Evolutionary conservation across 768 basidiomycete genomes (phyloP), one percentile per base, ranked within the genome.

Genomic region (Hemileccinum rubropunctum): DNA sequence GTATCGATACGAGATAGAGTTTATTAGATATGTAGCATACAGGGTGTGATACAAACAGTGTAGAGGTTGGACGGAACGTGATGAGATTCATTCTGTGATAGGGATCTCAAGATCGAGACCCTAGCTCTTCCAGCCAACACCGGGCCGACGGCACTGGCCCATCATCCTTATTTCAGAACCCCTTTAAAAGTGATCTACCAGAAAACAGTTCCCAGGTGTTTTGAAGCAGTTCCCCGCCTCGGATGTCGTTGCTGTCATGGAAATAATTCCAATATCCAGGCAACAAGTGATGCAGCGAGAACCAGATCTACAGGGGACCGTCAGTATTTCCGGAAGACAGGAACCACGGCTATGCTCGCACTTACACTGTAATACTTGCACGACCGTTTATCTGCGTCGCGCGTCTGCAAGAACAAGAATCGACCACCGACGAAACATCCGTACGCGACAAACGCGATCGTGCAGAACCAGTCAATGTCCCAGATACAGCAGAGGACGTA

Each of bases 301-400:
- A 67, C 70, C 70, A 71, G 10, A 72, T 26, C 70, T 71, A 7
- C 20, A 13, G 0, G 8, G 36, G 3, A 20, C 5, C 8, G 11
- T 62, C 42, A 55, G 36, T 3, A 41, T 30, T 9, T 12, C 28
- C 28, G 8, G 28, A 30, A 23, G 4, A 28, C 27, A 30, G 28
- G 9, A 9, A 9, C 28, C 27, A 28, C 27, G 27, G 28, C 28
- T 12, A 30, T 30, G 4, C 28, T 30, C 5, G 5, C 11, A 63
- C 71, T 50, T 9, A 73, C 71, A 30, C 73, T 72, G 26, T 72
- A 72, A 45, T 59, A 63, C 26, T 67, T 72, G 56, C 70, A 73
- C 10, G 71, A 72, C n/a, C 52, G 56, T 21, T 65, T 68, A 13
- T 73, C 71, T 1, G 55, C 67, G 7, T 54, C 53, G 4, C 66